Percentiles rank a stretch among this genome's conserved stretches.
Evolutionary conservation across 257 asterid species (phyloP).

Genomic region (Ajuga chamaepitys): DNA sequence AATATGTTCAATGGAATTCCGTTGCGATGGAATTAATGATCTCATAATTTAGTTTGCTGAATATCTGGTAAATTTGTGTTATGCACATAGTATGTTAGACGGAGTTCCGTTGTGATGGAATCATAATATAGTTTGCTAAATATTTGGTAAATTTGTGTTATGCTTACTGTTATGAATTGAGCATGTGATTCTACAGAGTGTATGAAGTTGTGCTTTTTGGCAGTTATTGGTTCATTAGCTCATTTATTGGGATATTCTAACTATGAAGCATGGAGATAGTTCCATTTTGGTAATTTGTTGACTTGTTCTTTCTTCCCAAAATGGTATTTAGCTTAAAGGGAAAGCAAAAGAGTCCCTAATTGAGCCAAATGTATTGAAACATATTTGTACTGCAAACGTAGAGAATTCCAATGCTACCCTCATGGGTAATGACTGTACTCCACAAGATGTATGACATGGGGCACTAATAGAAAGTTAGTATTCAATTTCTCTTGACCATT

Average conservation of each 20-base stretch:
- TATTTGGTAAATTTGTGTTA: too few species aligned
- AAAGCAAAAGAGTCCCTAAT: too few species aligned
- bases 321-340: neutral
- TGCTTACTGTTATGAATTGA: neutral
- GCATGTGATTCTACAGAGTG: constrained; percentile 7
- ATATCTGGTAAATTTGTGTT: neutral
- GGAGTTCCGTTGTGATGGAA: neutral
- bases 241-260: neutral
- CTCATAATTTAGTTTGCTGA: neutral
- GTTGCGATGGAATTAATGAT: neutral
- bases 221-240: neutral
- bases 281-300: too few species aligned
- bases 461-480: too few species aligned
- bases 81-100: constrained; percentile 15
- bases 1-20: constrained; percentile 2
- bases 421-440: too few species aligned
- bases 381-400: neutral
- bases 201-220: neutral
- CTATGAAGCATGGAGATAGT: too few species aligned
- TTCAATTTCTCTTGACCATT: too few species aligned
- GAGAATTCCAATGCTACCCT: neutral
- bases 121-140: neutral
- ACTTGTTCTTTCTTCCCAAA: neutral
- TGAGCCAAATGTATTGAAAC: too few species aligned
- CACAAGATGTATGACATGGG: too few species aligned